phyloP scores from a whole-genome alignment of 805 yeast genomes.

The Starmera amethionina region DNA sequence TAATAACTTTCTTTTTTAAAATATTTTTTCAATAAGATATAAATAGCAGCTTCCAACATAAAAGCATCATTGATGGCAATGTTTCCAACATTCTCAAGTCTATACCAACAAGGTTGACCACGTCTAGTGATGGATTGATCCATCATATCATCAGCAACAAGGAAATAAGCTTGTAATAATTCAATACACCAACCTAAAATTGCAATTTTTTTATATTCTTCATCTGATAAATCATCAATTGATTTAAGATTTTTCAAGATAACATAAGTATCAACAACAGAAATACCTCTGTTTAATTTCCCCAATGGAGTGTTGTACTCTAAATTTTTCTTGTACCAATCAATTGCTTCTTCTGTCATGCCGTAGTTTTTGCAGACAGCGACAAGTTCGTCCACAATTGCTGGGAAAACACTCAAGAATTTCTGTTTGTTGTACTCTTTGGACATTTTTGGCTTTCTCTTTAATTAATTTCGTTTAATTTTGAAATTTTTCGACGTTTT shows the following conservation, averaged over 20 bases:
- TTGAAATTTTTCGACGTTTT: not conserved
- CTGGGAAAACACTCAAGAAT: constrained; percentile 64
- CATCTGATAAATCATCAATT: constrained; percentile 47
- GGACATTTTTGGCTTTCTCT: constrained; percentile 7
- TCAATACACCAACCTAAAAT: constrained; percentile 94
- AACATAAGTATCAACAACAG: constrained; percentile 88
- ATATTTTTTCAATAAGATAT: constrained; percentile 78
- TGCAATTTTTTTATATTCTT: constrained; percentile 77
- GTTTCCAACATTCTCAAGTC: constrained; percentile 66
- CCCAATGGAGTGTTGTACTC: constrained; percentile 94
- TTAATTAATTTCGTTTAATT: not conserved
- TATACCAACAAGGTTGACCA: constrained; percentile 98
- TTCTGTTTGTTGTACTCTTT: constrained; percentile 32
- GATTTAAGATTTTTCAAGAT: constrained; percentile 57
- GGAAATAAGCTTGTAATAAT: constrained; percentile 88
- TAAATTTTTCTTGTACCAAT: constrained; percentile 70
- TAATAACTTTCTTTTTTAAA: constrained; percentile 78
- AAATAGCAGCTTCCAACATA: constrained; percentile 93
- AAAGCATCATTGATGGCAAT: constrained; percentile 97
- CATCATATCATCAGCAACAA: constrained; percentile 99
- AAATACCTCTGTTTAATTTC: constrained; percentile 89
- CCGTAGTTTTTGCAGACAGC: constrained; percentile 55
- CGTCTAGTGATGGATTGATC: constrained; percentile 93
- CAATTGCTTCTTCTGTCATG: constrained; percentile 77
- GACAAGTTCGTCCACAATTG: constrained; percentile 65